Evolutionary conservation across 768 basidiomycete genomes (phyloP).

Genomic region (Cubamyces lactineus): DNA sequence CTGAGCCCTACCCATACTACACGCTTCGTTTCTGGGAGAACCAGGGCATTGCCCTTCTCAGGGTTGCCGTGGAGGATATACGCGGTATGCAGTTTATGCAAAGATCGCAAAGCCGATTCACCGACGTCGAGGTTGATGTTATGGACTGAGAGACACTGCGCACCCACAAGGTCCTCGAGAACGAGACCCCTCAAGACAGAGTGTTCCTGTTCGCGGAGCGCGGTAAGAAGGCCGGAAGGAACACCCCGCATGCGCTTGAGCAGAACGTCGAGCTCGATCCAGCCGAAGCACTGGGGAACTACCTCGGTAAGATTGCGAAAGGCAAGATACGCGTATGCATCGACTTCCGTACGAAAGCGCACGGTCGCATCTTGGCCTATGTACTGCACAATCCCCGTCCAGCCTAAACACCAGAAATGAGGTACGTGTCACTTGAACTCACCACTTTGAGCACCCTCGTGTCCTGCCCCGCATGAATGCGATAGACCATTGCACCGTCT

Average conservation of each 20-base stretch:
- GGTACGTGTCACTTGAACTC: no score
- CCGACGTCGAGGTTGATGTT: background rate
- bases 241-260: no score
- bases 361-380: background rate
- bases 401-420: no score
- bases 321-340: background rate
- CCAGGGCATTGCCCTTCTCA: background rate
- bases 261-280: background rate
- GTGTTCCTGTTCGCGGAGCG: no score
- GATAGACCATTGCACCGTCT: no score
- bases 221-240: no score
- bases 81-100: background rate
- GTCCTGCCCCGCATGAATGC: no score
- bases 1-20: slow-evolving; percentile 5
- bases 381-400: no score
- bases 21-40: background rate
- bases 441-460: no score
- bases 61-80: background rate
- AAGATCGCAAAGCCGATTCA: background rate
- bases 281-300: background rate
- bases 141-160: background rate
- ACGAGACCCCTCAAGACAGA: background rate
- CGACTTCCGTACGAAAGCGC: background rate
- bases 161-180: background rate
- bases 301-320: background rate